phyloP scores from a whole-genome alignment of 768 basidiomycete genomes.

The Piloderma croceum region DNA sequence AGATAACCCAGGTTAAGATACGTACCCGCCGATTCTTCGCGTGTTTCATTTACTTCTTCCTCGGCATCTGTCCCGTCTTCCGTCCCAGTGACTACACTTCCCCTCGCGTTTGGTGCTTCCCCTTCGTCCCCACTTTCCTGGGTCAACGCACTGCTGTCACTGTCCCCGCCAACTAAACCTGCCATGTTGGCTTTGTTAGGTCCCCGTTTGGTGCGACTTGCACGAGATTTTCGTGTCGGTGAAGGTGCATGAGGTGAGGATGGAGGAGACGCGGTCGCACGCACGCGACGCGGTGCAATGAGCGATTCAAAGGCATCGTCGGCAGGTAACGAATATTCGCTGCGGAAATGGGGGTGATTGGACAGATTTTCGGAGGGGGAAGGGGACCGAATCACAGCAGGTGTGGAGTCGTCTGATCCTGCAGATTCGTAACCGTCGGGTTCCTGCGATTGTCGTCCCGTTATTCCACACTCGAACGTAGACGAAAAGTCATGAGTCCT shows the following conservation, averaged over 20 bases:
- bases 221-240: slow-evolving; percentile 30
- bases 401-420: slow-evolving; percentile 36
- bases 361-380: slow-evolving; percentile 65
- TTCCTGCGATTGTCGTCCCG: slow-evolving; percentile 31
- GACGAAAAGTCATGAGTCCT: slow-evolving; percentile 21
- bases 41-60: slow-evolving; percentile 59
- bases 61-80: slow-evolving; percentile 62
- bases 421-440: slow-evolving; percentile 43
- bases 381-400: slow-evolving; percentile 56
- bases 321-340: slow-evolving; percentile 58
- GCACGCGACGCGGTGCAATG: slow-evolving; percentile 57
- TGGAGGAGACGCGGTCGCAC: slow-evolving; percentile 51
- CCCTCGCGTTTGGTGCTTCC: slow-evolving; percentile 51
- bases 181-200: slow-evolving; percentile 51
- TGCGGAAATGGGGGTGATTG: slow-evolving; percentile 65
- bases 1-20: slow-evolving; percentile 9
- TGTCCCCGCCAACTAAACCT: slow-evolving; percentile 74
- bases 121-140: slow-evolving; percentile 79
- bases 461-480: no score
- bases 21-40: slow-evolving; percentile 55
- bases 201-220: slow-evolving; percentile 43
- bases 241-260: slow-evolving; percentile 53
- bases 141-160: slow-evolving; percentile 79
- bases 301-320: slow-evolving; percentile 58
- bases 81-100: slow-evolving; percentile 65